Percentiles rank a stretch among this genome's conserved stretches.
Conservation (phyloP, 1,284 basidiomycete genomes). For the Ganoderma multipileum region DNA sequence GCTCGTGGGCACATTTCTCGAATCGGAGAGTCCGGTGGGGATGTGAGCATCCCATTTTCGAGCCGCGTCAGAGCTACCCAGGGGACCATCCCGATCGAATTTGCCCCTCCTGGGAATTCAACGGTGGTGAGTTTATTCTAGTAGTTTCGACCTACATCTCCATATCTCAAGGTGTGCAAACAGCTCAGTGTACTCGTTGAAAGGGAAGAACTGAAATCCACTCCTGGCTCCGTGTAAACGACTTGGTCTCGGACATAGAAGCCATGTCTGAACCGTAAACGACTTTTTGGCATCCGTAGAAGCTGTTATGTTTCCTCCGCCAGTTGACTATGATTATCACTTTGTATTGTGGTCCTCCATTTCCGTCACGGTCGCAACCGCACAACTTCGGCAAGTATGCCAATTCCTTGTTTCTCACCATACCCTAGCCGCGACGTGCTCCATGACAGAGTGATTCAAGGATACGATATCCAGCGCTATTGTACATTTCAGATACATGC, state of each 20-base stretch:
- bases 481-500: not conserved
- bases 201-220: not conserved
- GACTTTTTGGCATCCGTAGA: too few species aligned
- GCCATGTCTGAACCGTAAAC: not conserved
- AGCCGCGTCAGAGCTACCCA: not conserved
- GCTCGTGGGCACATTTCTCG: not conserved
- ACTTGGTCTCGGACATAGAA: not conserved
- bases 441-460: too few species aligned
- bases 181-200: not conserved
- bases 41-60: not conserved
- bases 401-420: too few species aligned
- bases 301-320: too few species aligned
- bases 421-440: too few species aligned
- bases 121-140: not conserved
- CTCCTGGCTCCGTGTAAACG: not conserved
- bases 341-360: too few species aligned
- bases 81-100: not conserved
- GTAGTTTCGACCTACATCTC: not conserved
- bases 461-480: not conserved
- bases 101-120: not conserved
- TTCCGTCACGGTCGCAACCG: too few species aligned
- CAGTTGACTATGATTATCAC: too few species aligned
- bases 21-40: not conserved
- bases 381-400: too few species aligned
- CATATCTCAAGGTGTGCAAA: not conserved